Conservation (phyloP, 2,329 filamentous ascomycete species). For the Colletotrichum costaricense region DNA sequence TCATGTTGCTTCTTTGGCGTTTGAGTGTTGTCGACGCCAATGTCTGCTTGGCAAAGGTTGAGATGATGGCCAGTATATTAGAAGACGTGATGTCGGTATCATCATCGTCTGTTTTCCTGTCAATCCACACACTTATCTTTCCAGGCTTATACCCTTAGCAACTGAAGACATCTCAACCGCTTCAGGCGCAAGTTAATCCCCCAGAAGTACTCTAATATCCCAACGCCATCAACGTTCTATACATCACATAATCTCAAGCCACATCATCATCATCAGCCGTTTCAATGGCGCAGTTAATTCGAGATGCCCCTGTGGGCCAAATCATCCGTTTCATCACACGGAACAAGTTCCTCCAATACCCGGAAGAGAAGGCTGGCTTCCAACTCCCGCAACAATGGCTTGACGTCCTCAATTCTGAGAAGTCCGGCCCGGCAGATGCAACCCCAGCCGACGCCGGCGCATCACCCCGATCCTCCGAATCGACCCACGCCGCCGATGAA, state of each 20-base stretch:
- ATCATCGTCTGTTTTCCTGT: not conserved
- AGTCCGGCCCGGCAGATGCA: conserved; percentile 12
- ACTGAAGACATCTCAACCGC: not conserved
- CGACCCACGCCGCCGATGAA: conserved; percentile 16
- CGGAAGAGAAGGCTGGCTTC: conserved; percentile 69
- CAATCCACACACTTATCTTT: not conserved
- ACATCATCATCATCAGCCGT: not conserved
- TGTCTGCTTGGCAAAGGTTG: not conserved
- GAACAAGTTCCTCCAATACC: conserved; percentile 66
- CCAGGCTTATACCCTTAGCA: not conserved
- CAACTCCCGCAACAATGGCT: conserved; percentile 57
- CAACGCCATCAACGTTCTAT: too few relatives aligned
- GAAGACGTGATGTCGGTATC: not conserved
- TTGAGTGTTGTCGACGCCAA: not conserved
- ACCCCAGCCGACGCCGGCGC: not conserved
- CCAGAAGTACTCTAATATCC: not conserved
- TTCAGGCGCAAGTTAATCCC: not conserved
- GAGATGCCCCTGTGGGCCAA: conserved; percentile 70
- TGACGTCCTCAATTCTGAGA: conserved; percentile 46
- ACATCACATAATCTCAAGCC: not conserved
- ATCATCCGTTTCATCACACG: conserved; percentile 64
- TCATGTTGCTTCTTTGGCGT: not conserved
- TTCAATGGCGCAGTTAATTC: conserved; percentile 46
- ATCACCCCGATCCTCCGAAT: conserved; percentile 24
- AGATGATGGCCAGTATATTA: conserved; percentile 8